Percentiles rank a stretch among this genome's conserved stretches.
Evolutionary conservation across 148 eudicot species (phyloP).

Genomic region (Amaranthus hypochondriacus): DNA sequence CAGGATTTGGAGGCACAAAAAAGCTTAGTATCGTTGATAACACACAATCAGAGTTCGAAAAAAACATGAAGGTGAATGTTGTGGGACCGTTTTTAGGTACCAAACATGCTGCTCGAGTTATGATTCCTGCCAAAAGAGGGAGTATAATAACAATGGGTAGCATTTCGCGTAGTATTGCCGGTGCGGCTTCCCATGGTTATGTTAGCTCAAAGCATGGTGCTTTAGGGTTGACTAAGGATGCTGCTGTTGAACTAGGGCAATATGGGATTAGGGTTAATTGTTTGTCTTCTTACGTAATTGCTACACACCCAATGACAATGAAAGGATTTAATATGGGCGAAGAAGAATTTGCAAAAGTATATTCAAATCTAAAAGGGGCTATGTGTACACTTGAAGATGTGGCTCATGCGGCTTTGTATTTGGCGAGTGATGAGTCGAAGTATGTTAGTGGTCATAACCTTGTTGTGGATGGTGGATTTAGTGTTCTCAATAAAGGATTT

Average conservation of each 20-base stretch:
- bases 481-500: slow-evolving; percentile 16
- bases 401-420: slow-evolving; percentile 38
- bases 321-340: slow-evolving; percentile 1
- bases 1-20: too few relatives aligned
- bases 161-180: too few relatives aligned
- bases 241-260: slow-evolving; percentile 36
- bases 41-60: too few relatives aligned
- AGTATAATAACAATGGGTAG: too few relatives aligned
- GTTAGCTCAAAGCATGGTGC: slow-evolving; percentile 37
- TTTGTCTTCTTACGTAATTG: slow-evolving; percentile 24
- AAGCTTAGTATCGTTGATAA: too few relatives aligned
- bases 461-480: slow-evolving; percentile 43
- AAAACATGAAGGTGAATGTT: too few relatives aligned
- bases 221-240: slow-evolving; percentile 33
- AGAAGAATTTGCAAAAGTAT: background rate
- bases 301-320: slow-evolving; percentile 28
- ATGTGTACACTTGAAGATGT: slow-evolving; percentile 24
- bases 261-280: slow-evolving; percentile 41
- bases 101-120: too few relatives aligned
- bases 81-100: too few relatives aligned
- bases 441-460: slow-evolving; percentile 44
- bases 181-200: slow-evolving; percentile 27
- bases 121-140: too few relatives aligned
- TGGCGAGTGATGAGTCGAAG: slow-evolving; percentile 45
- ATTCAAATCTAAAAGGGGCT: slow-evolving; percentile 24